phyloP scores from a whole-genome alignment of 192 early-diverging fungal species.

The Phycomyces nitens region DNA sequence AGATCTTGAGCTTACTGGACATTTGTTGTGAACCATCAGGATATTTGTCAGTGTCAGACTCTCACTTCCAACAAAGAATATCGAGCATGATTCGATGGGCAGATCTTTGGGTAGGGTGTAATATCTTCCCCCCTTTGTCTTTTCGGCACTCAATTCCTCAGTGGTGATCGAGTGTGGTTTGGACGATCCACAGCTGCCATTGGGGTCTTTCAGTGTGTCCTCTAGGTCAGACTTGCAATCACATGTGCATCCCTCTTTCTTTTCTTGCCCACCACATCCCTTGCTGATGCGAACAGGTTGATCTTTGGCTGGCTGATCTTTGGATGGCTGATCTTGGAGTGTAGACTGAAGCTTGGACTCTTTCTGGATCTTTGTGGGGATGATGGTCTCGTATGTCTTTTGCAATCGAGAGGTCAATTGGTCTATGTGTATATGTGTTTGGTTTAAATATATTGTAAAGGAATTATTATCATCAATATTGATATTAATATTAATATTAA shows the following conservation, averaged over 20 bases:
- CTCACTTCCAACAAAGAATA: conserved; percentile 86
- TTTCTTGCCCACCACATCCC: neutral
- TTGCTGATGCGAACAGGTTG: neutral
- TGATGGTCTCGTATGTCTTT: conserved; percentile 33
- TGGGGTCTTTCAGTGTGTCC: neutral
- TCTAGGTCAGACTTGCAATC: neutral
- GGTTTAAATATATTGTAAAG: too few species aligned
- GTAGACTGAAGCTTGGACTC: conserved; percentile 34
- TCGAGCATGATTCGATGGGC: conserved; percentile 56
- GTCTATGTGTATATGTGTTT: too few species aligned
- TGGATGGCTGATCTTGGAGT: neutral
- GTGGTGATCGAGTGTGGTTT: neutral
- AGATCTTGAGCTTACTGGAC: conserved; percentile 31
- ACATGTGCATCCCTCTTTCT: neutral
- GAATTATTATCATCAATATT: too few species aligned
- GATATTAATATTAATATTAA: neutral
- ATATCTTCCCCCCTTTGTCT: conserved; percentile 41
- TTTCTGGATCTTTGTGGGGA: conserved; percentile 44
- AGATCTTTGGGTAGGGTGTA: conserved; percentile 48
- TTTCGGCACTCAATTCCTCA: conserved; percentile 4
- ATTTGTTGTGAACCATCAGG: conserved; percentile 70
- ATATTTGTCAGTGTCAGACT: conserved; percentile 84
- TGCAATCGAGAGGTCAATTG: conserved; percentile 9
- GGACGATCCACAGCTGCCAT: conserved; percentile 2
- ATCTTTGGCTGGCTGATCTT: neutral